Conservation (phyloP, 495 filamentous ascomycete genomes). For the Penicillium simplicissimum region DNA sequence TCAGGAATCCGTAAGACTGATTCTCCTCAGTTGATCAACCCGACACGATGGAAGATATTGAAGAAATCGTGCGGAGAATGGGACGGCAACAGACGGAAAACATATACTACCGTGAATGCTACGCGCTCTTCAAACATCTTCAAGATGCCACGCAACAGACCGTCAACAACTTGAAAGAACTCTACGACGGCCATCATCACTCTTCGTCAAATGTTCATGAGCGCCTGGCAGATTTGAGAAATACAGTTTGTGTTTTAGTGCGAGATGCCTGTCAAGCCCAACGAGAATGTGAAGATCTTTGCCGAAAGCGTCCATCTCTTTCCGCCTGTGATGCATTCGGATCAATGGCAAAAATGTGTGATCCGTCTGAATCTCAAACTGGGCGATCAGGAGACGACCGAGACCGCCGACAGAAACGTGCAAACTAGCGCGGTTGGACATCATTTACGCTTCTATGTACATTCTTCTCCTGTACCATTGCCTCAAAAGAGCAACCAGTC, state of each 20-base stretch:
- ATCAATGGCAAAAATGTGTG: background rate
- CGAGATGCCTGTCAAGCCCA: background rate
- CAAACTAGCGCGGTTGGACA: constrained; percentile 2
- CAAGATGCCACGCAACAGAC: constrained; percentile 4
- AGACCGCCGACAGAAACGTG: background rate
- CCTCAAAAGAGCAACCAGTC: background rate
- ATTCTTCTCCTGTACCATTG: background rate
- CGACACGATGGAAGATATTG: background rate
- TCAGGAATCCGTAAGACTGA: too few relatives aligned
- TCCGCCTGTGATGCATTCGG: constrained; percentile 2
- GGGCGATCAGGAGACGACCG: background rate
- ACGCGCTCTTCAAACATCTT: constrained; percentile 8
- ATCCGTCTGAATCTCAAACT: background rate
- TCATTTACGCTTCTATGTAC: background rate
- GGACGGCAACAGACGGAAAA: constrained; percentile 2
- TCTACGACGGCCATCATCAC: background rate
- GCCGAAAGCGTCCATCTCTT: constrained; percentile 1
- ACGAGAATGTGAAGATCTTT: background rate
- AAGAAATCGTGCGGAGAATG: constrained; percentile 2
- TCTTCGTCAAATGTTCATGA: background rate
- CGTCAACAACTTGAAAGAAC: background rate
- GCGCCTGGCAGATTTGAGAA: background rate
- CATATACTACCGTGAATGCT: constrained; percentile 8
- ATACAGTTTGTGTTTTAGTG: background rate
- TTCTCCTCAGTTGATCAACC: too few relatives aligned